Evolutionary conservation across 2,329 filamentous ascomycete genomes (phyloP), one percentile per base, ranked within the genome.

Genomic region (Scedosporium dehoogii): DNA sequence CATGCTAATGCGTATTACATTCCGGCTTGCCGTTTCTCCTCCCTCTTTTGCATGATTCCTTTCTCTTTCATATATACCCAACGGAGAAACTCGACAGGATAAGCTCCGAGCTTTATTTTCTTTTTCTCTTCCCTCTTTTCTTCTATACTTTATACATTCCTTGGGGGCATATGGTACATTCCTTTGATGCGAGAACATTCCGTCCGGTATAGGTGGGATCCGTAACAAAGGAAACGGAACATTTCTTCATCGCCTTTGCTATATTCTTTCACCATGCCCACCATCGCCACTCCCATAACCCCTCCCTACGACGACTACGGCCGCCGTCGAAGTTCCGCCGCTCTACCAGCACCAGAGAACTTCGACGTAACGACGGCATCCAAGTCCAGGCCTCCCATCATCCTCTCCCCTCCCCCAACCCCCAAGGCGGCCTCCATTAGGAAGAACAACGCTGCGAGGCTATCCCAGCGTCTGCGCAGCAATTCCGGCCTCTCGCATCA

Each of bases 401-500:
- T 33, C 14, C 55, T 33, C 55, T 41, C 55, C 2, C 27, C 55
- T 51, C 55, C 27, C 4, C 55, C 55, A n/a, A 48, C 18, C 33
- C 41, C 58, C 25, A 48, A 25, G 44, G 41, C n/a, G n/a, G 25
- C 58, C 41, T 48, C 41, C 2, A 41, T 38, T 16, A 18, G 38
- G 10, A 27, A 42, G 25, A 59, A 59, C 51, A 55, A 55, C 21
- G 51, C 27, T 1, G 56, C 56, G 9, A 21, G 48, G 12, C 29
- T 57, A 18, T 56, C 60, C 14, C 55, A 58, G 23, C 68, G 68
- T 44, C 69, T 80, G 46, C 74, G 77, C 59, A 79, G 77, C 67
- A 79, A 78, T 62, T 80, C 78, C 3, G 78, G 78, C 2, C 67
- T 80, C n/a, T 72, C 75, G 3, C 67, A 78, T 38, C 77, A 79